phyloP scores from a whole-genome alignment of 805 yeast genomes.

The Sugiyamaella lignohabitans region DNA sequence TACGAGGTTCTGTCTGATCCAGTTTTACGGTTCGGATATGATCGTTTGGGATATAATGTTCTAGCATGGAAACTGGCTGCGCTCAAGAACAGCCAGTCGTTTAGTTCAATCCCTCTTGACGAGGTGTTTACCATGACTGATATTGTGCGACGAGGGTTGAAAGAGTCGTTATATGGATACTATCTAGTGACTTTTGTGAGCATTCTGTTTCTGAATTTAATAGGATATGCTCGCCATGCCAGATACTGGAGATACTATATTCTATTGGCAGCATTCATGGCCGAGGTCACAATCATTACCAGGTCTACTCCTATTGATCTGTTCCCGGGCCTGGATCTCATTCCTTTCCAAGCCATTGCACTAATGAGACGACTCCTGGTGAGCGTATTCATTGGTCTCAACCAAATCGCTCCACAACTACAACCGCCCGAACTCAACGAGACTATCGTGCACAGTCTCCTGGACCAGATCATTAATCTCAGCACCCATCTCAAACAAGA shows the following conservation, averaged over 20 bases:
- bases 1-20: conserved; percentile 70
- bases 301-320: conserved; percentile 13
- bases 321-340: conserved; percentile 6
- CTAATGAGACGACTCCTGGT: conserved; percentile 19
- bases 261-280: conserved; percentile 15
- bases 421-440: conserved; percentile 5
- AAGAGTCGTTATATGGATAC: conserved; percentile 5
- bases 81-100: not conserved
- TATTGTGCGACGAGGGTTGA: conserved; percentile 12
- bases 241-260: conserved; percentile 24
- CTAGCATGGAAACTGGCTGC: conserved; percentile 10
- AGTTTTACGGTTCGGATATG: conserved; percentile 73
- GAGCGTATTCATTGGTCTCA: conserved; percentile 19
- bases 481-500: conserved; percentile 4
- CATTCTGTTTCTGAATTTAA: conserved; percentile 15
- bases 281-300: conserved; percentile 23
- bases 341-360: conserved; percentile 19
- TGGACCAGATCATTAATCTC: conserved; percentile 1
- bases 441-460: not conserved
- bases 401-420: conserved; percentile 22
- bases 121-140: conserved; percentile 4
- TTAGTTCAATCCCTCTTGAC: no score
- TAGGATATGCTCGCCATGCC: conserved; percentile 18
- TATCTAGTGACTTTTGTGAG: conserved; percentile 16
- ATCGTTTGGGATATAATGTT: conserved; percentile 75